Base-by-base conservation (phyloP, 2,329 filamentous ascomycete species). In the Xylariaceae sp. region DNA sequence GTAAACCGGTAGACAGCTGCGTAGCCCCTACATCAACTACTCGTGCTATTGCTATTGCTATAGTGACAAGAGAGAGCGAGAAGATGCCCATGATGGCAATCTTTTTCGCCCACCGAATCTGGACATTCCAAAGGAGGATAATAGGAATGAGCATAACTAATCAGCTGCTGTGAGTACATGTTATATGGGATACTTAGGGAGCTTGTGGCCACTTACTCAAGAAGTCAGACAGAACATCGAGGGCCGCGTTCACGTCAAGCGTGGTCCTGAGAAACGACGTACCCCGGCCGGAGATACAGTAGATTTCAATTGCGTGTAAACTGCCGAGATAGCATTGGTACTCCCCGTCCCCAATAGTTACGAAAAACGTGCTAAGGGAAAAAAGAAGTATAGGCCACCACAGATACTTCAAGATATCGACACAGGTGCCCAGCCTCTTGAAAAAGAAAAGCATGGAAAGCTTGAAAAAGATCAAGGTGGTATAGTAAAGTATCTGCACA, bases 51-150 rank as follows among this genome's bases (percentile, higher is more conserved):
- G 56, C 48, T 16, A 53, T 30, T 7, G 24, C 35, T 37, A 56
- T 56, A 4, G 53, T 59, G 27, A 59, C 21, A 6, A 59, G 15
- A 2, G 40, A 45, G 3, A 56, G 35, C 8, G 56, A 59, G 43
- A 59, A 58, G 11, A 58, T 11, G 9, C 51, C 42, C 4, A 56
- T 7, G 6, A 56, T 26, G 9, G 49, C 53, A 4, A 59, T n/a
- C 21, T 59, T 59, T 29, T 56, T 59, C 7, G 8, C 10, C 33
- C 32, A 30, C 10, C 18, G 47, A 11, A 59, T 59, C 3, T 35
- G 52, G 2, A 46, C 42, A 9, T 45, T 59, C 56, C 56, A 59
- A 8, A 59, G 48, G 6, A 56, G n/a, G 9, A 29, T 47, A 3
- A 33, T 13, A 16, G 55, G 55, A 18, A 58, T n/a, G 13, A 50